Evolutionary conservation across 1,284 basidiomycete genomes (phyloP).

Genomic region (Sanghuangporus sanghuang): DNA sequence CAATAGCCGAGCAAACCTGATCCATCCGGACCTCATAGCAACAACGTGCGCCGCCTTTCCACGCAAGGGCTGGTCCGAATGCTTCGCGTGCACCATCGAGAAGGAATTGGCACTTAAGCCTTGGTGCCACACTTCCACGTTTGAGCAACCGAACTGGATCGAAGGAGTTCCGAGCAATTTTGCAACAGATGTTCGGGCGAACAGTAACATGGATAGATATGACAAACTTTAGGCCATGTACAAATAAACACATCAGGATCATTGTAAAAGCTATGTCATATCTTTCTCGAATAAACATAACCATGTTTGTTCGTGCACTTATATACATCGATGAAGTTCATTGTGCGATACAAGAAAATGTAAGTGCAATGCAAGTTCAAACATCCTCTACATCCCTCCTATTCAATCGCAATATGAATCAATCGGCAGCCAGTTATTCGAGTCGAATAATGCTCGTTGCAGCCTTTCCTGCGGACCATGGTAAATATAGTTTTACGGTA

Average conservation of each 20-base stretch:
- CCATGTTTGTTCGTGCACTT: no score
- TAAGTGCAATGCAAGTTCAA: no score
- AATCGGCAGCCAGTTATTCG: no score
- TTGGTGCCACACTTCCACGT: slow-evolving; percentile 48
- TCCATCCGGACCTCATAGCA: slow-evolving; percentile 39
- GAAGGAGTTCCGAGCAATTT: slow-evolving; percentile 42
- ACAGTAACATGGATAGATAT: slow-evolving; percentile 28
- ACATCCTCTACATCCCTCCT: no score
- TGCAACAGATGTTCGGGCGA: slow-evolving; percentile 42
- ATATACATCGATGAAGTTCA: no score
- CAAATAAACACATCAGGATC: not conserved
- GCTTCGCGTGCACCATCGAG: slow-evolving; percentile 42
- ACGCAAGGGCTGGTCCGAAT: slow-evolving; percentile 42
- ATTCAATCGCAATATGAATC: no score
- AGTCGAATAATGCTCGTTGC: no score
- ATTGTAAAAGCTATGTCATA: no score
- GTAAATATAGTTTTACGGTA: no score
- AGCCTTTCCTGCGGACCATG: no score
- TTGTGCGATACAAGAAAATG: no score
- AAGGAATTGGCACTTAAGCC: slow-evolving; percentile 44
- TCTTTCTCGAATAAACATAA: no score
- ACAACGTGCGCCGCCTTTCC: slow-evolving; percentile 39
- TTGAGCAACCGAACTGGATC: slow-evolving; percentile 43
- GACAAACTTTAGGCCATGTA: not conserved
- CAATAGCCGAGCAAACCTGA: slow-evolving; percentile 40